phyloP scores from a whole-genome alignment of 2,329 filamentous ascomycete genomes.

The Xylaria sp. region DNA sequence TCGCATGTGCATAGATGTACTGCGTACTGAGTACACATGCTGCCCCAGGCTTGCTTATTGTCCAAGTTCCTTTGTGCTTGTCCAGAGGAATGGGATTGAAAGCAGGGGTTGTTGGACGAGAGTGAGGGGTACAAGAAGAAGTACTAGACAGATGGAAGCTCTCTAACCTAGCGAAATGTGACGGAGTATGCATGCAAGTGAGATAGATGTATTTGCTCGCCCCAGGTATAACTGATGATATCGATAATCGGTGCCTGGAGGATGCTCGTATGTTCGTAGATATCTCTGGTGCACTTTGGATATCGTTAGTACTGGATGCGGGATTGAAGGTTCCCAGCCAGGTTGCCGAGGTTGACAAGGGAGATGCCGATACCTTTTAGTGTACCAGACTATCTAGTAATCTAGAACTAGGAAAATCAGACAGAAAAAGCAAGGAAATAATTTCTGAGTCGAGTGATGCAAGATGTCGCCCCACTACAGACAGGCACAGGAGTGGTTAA shows the following conservation, averaged over 20 bases:
- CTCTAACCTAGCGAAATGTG: neutral
- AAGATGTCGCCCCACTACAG: too few species aligned
- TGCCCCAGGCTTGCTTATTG: neutral
- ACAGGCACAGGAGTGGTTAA: too few species aligned
- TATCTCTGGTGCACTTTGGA: neutral
- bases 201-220: conserved; percentile 13
- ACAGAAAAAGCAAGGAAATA: too few species aligned
- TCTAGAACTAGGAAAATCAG: too few species aligned
- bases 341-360: conserved; percentile 10
- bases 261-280: neutral
- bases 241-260: neutral
- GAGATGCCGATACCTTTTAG: neutral
- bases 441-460: too few species aligned
- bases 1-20: neutral
- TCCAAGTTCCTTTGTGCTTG: neutral
- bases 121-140: conserved; percentile 2
- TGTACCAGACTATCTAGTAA: too few species aligned
- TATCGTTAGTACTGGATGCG: neutral
- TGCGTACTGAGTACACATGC: neutral
- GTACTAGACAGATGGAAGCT: neutral
- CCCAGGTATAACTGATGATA: neutral
- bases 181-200: conserved; percentile 25
- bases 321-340: neutral
- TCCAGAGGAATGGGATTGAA: neutral
- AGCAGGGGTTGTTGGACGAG: neutral